Percentiles rank a stretch among this genome's conserved stretches.
Conservation (phyloP, 495 filamentous ascomycete species). For the Penicillium ochrochloron region DNA sequence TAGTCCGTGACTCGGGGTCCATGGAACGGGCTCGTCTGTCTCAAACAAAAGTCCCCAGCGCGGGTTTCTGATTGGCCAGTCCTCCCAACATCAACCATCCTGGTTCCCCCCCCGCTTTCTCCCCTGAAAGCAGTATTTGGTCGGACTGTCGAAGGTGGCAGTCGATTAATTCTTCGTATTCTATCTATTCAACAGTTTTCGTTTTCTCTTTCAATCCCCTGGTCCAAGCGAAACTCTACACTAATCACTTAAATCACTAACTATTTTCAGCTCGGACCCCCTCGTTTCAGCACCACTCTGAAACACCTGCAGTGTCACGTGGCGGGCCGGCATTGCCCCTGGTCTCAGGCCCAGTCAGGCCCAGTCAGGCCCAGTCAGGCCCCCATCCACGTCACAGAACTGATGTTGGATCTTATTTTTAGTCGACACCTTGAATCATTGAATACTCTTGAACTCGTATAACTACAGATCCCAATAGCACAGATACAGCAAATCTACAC, state of each 20-base stretch:
- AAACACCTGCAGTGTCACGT: conserved; percentile 22
- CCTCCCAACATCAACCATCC: neutral
- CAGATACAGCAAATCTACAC: no score
- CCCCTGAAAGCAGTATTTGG: conserved; percentile 13
- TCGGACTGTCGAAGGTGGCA: neutral
- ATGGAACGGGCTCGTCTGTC: conserved; percentile 25
- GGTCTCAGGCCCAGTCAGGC: neutral
- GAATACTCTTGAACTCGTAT: no score
- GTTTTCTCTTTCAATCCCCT: neutral
- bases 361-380: neutral
- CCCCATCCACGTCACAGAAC: neutral
- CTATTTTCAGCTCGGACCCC: conserved; percentile 7
- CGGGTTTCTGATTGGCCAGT: conserved; percentile 2
- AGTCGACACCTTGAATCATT: no score
- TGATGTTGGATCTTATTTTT: no score
- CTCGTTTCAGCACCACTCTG: conserved; percentile 19
- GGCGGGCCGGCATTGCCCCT: neutral
- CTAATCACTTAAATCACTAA: neutral
- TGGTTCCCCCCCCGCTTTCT: neutral
- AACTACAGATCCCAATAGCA: no score
- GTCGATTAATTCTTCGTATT: neutral
- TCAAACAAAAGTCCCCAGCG: conserved; percentile 12
- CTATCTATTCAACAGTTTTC: no score
- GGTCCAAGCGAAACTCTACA: neutral
- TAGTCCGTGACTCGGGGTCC: conserved; percentile 2